Evolutionary conservation across 441 rosid species (phyloP), one percentile per base, ranked within the genome.

Genomic region (Pelargonium citronellum): DNA sequence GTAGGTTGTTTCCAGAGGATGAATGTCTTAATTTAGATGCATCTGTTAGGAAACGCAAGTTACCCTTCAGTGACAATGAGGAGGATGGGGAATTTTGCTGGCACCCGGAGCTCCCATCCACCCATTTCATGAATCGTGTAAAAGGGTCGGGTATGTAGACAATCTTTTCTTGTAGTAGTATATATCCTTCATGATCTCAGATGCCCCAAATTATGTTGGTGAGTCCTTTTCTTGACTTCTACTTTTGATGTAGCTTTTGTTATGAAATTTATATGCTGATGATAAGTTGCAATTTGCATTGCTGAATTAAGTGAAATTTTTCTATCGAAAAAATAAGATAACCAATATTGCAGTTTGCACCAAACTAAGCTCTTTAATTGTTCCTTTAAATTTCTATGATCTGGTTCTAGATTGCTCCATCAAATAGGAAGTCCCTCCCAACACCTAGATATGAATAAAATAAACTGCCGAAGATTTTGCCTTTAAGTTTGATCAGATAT

Each of bases 1-100:
- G 71, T 30, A 72, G 79, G 34, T 39, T 58, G 69, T 44, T 68
- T 37, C 17, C 43, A 20, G 71, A 74, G 63, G 70, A 51, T 13
- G 79, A 68, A 70, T 63, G 44, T 15, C 39, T 15, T 39, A 68
- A 11, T 53, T 53, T 17, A 11, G 78, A 79, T 19, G 61, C 55
- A 61, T 65, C 55, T 5, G 58, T 12, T 73, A 82, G 80, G 73
- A 87, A 80, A 81, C 79, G 78, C 69, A 80, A 79, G 77, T 68
- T 78, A 10, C 77, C 70, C 67, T 66, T 75, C 60, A 72, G 70
- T 76, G 71, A 76, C 47, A 19, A 62, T 24, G 30, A 49, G 51
- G 82, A 75, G 47, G 81, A 73, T 76, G 76, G 66, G 27, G 80
- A 74, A 46, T 73, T 71, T 73, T 30, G 67, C 61, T 79, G 82